Percentiles rank a stretch among this genome's conserved stretches.
Conservation (phyloP, 495 filamentous ascomycete species). For the Tuber borchii region DNA sequence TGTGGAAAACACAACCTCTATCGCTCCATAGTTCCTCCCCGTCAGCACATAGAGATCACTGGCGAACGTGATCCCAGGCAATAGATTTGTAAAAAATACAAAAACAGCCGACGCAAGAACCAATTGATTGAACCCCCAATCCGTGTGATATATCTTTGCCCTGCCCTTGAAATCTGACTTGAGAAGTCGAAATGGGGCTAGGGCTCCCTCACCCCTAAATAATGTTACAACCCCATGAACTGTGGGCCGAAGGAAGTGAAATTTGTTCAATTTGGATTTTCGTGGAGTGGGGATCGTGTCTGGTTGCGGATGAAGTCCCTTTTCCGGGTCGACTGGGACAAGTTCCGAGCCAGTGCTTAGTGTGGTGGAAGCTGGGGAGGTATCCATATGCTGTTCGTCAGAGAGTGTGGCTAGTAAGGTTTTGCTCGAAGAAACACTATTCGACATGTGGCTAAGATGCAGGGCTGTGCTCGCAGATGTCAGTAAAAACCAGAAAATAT, state of each 20-base stretch:
- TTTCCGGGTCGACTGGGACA: constrained; percentile 18
- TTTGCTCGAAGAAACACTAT: constrained; percentile 25
- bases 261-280: constrained; percentile 17
- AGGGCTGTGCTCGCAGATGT: background rate
- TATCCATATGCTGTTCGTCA: constrained; percentile 8
- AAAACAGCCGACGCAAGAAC: constrained; percentile 65
- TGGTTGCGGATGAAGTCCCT: background rate
- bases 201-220: constrained; percentile 24
- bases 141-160: constrained; percentile 52
- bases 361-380: constrained; percentile 15
- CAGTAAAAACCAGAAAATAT: background rate
- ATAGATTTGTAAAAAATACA: constrained; percentile 68
- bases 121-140: constrained; percentile 68
- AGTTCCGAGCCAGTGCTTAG: background rate
- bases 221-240: constrained; percentile 8
- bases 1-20: constrained; percentile 67
- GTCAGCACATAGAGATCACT: constrained; percentile 63
- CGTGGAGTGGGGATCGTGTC: background rate
- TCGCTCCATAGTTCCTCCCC: constrained; percentile 61
- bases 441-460: constrained; percentile 11
- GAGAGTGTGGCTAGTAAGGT: constrained; percentile 13
- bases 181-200: constrained; percentile 58
- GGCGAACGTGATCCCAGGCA: constrained; percentile 68
- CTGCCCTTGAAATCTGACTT: constrained; percentile 55
- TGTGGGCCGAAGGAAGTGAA: background rate